Percentiles rank a stretch among this genome's conserved stretches.
Evolutionary conservation across 1,284 basidiomycete genomes (phyloP).

Genomic region (Anthracocystis setariae): DNA sequence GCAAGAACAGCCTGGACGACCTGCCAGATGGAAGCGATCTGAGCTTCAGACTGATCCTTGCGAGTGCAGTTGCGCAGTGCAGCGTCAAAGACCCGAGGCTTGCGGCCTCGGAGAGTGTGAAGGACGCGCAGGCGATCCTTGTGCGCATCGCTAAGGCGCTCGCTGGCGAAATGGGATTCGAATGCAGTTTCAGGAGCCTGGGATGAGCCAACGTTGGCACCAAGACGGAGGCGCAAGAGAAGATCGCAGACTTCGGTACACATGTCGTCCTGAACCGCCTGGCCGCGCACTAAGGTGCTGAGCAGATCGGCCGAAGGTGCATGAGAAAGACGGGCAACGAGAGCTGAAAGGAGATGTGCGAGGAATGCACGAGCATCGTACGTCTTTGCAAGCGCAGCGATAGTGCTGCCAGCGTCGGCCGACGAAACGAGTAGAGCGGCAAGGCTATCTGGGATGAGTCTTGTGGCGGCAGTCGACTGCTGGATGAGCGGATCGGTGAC

Average conservation of each 20-base stretch:
- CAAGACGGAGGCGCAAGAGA: slow-evolving; percentile 36
- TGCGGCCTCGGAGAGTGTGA: slow-evolving; percentile 45
- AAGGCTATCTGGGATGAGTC: slow-evolving; percentile 43
- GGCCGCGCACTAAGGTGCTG: slow-evolving; percentile 27
- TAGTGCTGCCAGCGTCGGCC: slow-evolving; percentile 20
- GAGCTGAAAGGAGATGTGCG: slow-evolving; percentile 39
- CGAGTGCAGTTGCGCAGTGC: slow-evolving; percentile 41
- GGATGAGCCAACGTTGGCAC: slow-evolving; percentile 13
- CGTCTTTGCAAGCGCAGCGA: slow-evolving; percentile 24
- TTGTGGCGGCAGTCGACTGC: slow-evolving; percentile 21
- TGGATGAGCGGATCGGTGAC: slow-evolving; percentile 24
- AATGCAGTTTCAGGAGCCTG: slow-evolving; percentile 32
- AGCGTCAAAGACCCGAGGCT: slow-evolving; percentile 43
- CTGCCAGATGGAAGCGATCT: slow-evolving; percentile 46
- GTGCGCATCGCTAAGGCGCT: slow-evolving; percentile 18
- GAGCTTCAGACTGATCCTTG: slow-evolving; percentile 31
- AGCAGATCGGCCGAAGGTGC: slow-evolving; percentile 34
- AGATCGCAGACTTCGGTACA: slow-evolving; percentile 25
- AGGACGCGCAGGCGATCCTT: slow-evolving; percentile 48
- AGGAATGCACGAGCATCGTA: slow-evolving; percentile 54
- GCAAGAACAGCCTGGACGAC: slow-evolving; percentile 49
- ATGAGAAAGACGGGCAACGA: slow-evolving; percentile 33
- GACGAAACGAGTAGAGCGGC: slow-evolving; percentile 35
- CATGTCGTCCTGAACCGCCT: slow-evolving; percentile 25
- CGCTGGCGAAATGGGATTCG: slow-evolving; percentile 23